Evolutionary conservation across 306 rosid species (phyloP), one percentile per base, ranked within the genome.

Genomic region (Medicago lupulina): DNA sequence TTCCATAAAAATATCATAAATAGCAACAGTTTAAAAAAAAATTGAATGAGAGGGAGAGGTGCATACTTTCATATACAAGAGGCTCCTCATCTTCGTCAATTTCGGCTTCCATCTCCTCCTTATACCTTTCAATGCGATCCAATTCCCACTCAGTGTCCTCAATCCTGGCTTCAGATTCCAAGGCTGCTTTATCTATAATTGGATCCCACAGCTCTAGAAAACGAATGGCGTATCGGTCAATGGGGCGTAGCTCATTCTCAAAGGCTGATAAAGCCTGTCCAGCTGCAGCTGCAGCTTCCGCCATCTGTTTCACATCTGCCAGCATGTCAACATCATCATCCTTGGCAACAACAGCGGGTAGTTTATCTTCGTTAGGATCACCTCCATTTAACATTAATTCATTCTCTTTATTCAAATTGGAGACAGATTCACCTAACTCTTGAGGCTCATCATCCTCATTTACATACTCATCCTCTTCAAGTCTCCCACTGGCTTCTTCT

Each of bases 51-150:
- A 74, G 25, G 57, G 51, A 11, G 31, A 64, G 81, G 69, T 8
- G 75, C 96, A 67, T 89, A 95, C 99, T 87, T 88, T 95, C 99
- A 85, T 95, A 95, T n/a, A 92, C 88, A 79, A 95, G 91, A 81
- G 97, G 99, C 64, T 95, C 99, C 81, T 95, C 99, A 71, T 95
- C 99, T 86, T 95, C 99, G 71, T 95, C 99, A 84, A 95, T 88
- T 85, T 95, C 99, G 15, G 97, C 97, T 86, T 95, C 99, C 99
- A 95, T 90, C 83, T 95, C 99, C 66, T 95, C 99, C 92, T 92
- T 95, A 82, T 89, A 95, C 87, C 80, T 90, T 86, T 95, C 99
- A 73, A 95, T 88, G 76, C 93, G 97, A 46, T 95, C 99, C 85
- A 95, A 76, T 79, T 95, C 99, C 99, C 99, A 95, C 78, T 95